Conservation (phyloP, 2,329 filamentous ascomycete genomes). For the Alternaria sp. region DNA sequence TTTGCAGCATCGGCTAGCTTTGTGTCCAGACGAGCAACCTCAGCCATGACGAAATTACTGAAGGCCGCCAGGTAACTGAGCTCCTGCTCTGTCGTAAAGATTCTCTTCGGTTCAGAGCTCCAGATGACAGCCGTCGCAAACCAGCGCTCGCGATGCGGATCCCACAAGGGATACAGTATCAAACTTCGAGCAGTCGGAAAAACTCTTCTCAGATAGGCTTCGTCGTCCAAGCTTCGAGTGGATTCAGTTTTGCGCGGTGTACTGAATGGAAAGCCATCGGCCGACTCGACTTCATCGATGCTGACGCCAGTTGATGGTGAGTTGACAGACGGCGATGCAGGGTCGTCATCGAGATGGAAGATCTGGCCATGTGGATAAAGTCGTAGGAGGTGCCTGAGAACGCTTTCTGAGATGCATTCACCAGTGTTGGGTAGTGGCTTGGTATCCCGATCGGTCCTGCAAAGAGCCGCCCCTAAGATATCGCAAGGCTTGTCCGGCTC, state of each 20-base stretch:
- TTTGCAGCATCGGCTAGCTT: constrained; percentile 58
- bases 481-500: constrained; percentile 47
- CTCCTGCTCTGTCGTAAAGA: constrained; percentile 51
- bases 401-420: constrained; percentile 42
- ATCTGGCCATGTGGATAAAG: constrained; percentile 50
- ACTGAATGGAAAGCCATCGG: constrained; percentile 35
- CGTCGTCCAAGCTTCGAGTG: constrained; percentile 44
- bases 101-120: constrained; percentile 49
- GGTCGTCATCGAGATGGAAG: constrained; percentile 49
- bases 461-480: constrained; percentile 40
- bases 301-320: constrained; percentile 24
- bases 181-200: constrained; percentile 51
- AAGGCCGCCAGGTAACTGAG: constrained; percentile 51
- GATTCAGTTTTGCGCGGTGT: constrained; percentile 42
- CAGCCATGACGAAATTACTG: constrained; percentile 52
- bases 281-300: constrained; percentile 25
- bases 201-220: constrained; percentile 41
- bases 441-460: constrained; percentile 24
- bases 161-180: constrained; percentile 52
- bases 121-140: constrained; percentile 51
- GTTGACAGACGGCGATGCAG: constrained; percentile 21
- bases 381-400: constrained; percentile 45
- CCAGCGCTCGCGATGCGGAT: constrained; percentile 51
- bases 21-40: constrained; percentile 51
- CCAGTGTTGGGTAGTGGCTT: constrained; percentile 22